Conservation (phyloP, 805 yeast species). For the Wickerhamomyces canadensis region DNA sequence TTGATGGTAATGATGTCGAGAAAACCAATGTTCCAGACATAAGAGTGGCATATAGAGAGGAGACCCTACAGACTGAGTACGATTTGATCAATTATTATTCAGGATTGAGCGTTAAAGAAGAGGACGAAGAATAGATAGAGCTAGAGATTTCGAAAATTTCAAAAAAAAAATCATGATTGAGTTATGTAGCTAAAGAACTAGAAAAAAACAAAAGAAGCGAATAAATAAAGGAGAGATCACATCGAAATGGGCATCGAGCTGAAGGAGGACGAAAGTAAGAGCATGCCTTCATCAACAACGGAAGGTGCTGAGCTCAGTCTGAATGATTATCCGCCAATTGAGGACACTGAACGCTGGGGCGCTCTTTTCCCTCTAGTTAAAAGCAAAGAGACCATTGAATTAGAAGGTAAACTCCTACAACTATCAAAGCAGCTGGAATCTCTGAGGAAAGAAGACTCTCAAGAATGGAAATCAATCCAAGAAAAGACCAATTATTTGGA, state of each 20-base stretch:
- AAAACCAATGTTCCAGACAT: slow-evolving; percentile 94
- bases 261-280: no score
- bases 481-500: neutral
- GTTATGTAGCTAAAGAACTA: no score
- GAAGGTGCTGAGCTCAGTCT: no score
- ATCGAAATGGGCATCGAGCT: no score
- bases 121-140: no score
- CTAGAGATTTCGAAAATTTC: no score
- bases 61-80: slow-evolving; percentile 67
- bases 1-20: slow-evolving; percentile 82
- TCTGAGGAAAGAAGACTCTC: neutral
- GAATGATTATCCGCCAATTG: no score
- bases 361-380: neutral
- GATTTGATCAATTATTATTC: slow-evolving; percentile 63
- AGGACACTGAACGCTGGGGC: no score
- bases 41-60: slow-evolving; percentile 77
- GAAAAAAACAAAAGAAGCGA: no score
- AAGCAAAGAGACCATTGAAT: neutral
- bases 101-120: neutral
- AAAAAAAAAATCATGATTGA: no score
- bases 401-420: neutral
- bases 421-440: neutral
- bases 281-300: no score
- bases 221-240: neutral
- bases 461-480: neutral